phyloP scores from a whole-genome alignment of 768 basidiomycete genomes.

The Chalciporus chontae region DNA sequence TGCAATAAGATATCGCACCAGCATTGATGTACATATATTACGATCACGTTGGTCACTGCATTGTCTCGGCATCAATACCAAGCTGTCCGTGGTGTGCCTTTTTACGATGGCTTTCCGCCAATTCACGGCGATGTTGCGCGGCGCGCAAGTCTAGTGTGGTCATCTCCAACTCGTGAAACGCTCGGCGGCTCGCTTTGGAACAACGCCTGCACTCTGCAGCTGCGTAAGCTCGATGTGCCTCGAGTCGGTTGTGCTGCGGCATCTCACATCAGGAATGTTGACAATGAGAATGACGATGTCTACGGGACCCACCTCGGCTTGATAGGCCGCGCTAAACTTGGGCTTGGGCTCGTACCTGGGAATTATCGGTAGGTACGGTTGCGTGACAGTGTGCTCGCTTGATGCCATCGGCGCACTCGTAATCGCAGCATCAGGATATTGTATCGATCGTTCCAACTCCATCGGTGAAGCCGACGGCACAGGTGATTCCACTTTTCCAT shows the following conservation, averaged over 20 bases:
- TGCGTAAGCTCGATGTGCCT: slow-evolving; percentile 37
- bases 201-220: slow-evolving; percentile 39
- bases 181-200: slow-evolving; percentile 42
- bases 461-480: slow-evolving; percentile 19
- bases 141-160: slow-evolving; percentile 56
- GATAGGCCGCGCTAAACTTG: slow-evolving; percentile 27
- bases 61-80: slow-evolving; percentile 49
- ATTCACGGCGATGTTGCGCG: slow-evolving; percentile 54
- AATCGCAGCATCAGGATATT: slow-evolving; percentile 11
- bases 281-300: background rate
- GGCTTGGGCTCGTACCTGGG: slow-evolving; percentile 27
- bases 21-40: slow-evolving; percentile 21
- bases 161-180: slow-evolving; percentile 60
- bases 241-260: slow-evolving; percentile 31
- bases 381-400: slow-evolving; percentile 20
- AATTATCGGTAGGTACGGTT: slow-evolving; percentile 31
- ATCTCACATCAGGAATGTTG: background rate
- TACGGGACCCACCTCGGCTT: slow-evolving; percentile 23
- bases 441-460: slow-evolving; percentile 2
- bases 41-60: slow-evolving; percentile 20
- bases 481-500: slow-evolving; percentile 22
- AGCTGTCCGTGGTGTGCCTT: slow-evolving; percentile 58
- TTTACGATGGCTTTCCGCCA: slow-evolving; percentile 58
- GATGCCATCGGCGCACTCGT: slow-evolving; percentile 3
- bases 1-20: slow-evolving; percentile 60